Base-by-base conservation (phyloP, 2,329 filamentous ascomycete genomes). In the Fusarium burgessii region DNA sequence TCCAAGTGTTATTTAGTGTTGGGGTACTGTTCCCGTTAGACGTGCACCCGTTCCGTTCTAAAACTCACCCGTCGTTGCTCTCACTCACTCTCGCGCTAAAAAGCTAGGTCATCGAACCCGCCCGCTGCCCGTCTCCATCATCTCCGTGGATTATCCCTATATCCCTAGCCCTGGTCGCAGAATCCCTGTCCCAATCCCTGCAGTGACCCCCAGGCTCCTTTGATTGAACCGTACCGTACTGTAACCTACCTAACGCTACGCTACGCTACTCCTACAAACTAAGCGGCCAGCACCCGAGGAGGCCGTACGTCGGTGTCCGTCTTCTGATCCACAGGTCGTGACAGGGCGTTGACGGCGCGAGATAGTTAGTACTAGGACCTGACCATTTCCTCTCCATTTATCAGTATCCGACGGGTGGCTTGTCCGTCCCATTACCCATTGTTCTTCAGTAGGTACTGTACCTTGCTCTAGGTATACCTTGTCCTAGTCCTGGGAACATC, bases 311-410 rank as follows among this genome's bases (percentile, higher is more conserved):
- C 63, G 63, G 63, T 63, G 68, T 58, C 68, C 54, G 68, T 69
- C 50, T 36, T 58, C 52, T 70, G 68, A 72, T 70, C 70, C 69
- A 70, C 62, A 55, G 66, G 70, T 54, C 58, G 62, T 67, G 57
- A 70, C 69, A 74, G 67, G 72, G 71, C 66, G 43, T 36, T 66
- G 55, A 67, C 68, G 71, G 62, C 66, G 56, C 56, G 36, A 61
- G 56, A 71, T 58, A 58, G 55, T 46, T 58, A 58, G 55, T 46
- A 65, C 51, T 42, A 57, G 60, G 60, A 56, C 35, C 29, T 33
- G 46, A 35, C 46, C 29, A 49, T 40, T 13, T 13, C 17, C 18
- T 13, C 18, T 36, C 38, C 25, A 56, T 62, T 54, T 55, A 52
- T 43, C 58, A 63, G 58, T 46, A 62, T 58, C 59, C 40, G 57